Evolutionary conservation across 495 filamentous ascomycete genomes (phyloP).

Genomic region (Chaetomium cochliodes): DNA sequence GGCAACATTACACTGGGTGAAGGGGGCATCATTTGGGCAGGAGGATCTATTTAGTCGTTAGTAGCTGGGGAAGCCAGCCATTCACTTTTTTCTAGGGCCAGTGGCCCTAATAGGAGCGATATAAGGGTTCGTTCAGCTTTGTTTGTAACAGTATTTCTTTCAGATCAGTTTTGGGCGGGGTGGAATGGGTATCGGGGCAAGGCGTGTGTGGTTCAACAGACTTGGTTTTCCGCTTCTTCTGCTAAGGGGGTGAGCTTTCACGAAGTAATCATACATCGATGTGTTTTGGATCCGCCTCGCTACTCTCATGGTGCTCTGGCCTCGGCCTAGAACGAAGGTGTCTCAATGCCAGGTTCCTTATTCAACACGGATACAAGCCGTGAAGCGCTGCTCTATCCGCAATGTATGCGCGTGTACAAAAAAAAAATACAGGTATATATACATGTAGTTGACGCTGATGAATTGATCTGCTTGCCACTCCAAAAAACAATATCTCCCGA

Average conservation of each 20-base stretch:
- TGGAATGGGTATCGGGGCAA: neutral
- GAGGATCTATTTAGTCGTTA: too few relatives aligned
- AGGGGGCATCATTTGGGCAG: too few relatives aligned
- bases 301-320: too few relatives aligned
- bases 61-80: too few relatives aligned
- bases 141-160: too few relatives aligned
- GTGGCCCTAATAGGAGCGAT: too few relatives aligned
- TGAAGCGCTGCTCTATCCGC: neutral
- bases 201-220: neutral
- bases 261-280: neutral
- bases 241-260: neutral
- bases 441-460: neutral
- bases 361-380: neutral
- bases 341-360: neutral
- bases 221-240: neutral
- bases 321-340: too few relatives aligned
- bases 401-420: neutral
- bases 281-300: neutral
- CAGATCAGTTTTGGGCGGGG: too few relatives aligned
- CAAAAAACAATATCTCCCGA: neutral
- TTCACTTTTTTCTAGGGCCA: too few relatives aligned
- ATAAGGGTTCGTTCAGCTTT: too few relatives aligned
- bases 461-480: neutral
- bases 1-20: too few relatives aligned
- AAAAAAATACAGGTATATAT: neutral